phyloP scores from a whole-genome alignment of 1,139 yeast species.

The Yamadazyma spencermartinsiae region DNA sequence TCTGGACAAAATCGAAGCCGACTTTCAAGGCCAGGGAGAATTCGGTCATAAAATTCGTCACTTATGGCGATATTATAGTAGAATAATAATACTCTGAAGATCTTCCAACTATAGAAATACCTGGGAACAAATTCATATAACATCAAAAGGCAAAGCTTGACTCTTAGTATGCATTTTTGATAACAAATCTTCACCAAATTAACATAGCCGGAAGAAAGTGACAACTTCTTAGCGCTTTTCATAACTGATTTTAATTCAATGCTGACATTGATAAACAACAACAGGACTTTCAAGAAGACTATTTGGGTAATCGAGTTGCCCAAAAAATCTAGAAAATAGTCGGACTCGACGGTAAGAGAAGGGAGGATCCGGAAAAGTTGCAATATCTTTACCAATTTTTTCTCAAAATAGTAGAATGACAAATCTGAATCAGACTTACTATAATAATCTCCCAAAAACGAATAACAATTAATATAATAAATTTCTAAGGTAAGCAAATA shows the following conservation, averaged over 20 bases:
- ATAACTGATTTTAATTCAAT: slow-evolving; percentile 5
- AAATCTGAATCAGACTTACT: neutral
- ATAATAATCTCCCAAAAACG: neutral
- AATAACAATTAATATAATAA: slow-evolving; percentile 3
- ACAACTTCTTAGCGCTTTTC: neutral
- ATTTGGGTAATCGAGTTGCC: slow-evolving; percentile 2
- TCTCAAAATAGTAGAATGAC: slow-evolving; percentile 5
- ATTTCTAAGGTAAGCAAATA: slow-evolving; percentile 1
- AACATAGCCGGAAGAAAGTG: neutral
- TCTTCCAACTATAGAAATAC: slow-evolving; percentile 7
- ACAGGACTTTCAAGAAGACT: neutral
- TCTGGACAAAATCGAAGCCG: neutral
- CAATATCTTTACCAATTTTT: slow-evolving; percentile 1
- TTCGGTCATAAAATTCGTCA: slow-evolving; percentile 3
- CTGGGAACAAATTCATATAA: slow-evolving; percentile 2
- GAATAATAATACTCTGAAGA: slow-evolving; percentile 3
- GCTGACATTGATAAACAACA: slow-evolving; percentile 1
- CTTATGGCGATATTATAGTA: neutral
- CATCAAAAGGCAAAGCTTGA: neutral
- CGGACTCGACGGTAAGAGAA: slow-evolving; percentile 1
- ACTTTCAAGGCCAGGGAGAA: neutral
- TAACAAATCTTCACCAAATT: neutral
- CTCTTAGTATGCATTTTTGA: neutral
- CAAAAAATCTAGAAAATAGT: slow-evolving; percentile 4
- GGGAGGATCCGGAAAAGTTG: slow-evolving; percentile 2